Evolutionary conservation across 768 basidiomycete genomes (phyloP), one percentile per base, ranked within the genome.

Genomic region (Trametes cubensis): DNA sequence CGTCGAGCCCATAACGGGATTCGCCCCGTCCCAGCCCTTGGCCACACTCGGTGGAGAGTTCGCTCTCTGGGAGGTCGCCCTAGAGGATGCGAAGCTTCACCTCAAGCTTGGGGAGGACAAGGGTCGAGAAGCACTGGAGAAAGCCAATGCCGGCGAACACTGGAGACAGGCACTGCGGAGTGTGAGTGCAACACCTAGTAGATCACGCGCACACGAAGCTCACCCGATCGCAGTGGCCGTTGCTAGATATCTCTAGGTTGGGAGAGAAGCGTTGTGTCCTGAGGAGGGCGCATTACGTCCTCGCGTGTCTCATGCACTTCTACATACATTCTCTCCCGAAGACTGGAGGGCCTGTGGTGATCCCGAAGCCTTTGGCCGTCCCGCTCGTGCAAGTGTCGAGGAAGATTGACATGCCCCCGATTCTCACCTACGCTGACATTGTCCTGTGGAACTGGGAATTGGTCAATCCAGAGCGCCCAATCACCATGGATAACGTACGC

Each of bases 391-490:
- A 81, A 18, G 85, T 96, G 49, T 96, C 94, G 15, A 81, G 81
- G 11, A 75, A 82, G 54, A 82, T 99, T 44, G 86, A 85, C 54
- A 87, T 95, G n/a, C 94, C 95, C 6, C 96, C 96, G 4, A 85
- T 99, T 64, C 80, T 98, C 66, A 99, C 95, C 0, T 99, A 94
- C 71, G 92, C 95, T 26, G 96, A 97, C 72, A 94, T 92, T 18
- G 95, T 99, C 15, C 82, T 98, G 1, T 99, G 94, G 93, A 97
- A 98, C 72, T 89, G 85, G 81, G 85, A 85, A 40, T 78, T 84
- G 45, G 71, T 83, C 57, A 78, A 89, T 69, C 79, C 87, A 23
- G 73, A 74, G 21, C 72, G 79, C 40, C 88, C 90, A 46, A 75
- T 86, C 28, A 84, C 89, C 48, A 71, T 81, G 49, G 82, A 85